Conservation (phyloP, 2,329 filamentous ascomycete genomes). For the Paramyrothecium roridum region DNA sequence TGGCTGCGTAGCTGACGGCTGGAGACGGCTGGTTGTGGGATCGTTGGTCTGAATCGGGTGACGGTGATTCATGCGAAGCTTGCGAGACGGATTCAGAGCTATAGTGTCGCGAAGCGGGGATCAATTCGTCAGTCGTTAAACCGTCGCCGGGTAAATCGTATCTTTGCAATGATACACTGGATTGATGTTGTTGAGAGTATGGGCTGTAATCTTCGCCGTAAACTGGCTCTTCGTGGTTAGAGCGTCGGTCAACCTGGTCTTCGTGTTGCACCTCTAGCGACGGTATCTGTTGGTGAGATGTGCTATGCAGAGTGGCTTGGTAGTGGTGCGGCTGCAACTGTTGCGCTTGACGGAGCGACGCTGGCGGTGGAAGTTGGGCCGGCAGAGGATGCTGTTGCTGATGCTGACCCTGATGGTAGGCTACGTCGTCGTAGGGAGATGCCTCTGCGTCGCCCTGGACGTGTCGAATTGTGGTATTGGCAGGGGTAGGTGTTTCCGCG, state of each 20-base stretch:
- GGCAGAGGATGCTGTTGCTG: conserved; percentile 20
- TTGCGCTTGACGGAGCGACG: conserved; percentile 9
- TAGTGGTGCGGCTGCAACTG: conserved; percentile 12
- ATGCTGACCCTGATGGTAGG: conserved; percentile 30
- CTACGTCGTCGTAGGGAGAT: conserved; percentile 43
- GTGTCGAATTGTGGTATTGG: conserved; percentile 42
- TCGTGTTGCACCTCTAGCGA: background rate
- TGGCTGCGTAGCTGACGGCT: conserved; percentile 32
- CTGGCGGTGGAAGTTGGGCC: conserved; percentile 31
- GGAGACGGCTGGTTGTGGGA: conserved; percentile 39
- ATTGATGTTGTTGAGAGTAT: conserved; percentile 10
- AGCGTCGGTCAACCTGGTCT: conserved; percentile 25
- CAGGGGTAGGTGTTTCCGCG: conserved; percentile 8
- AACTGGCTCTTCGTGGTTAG: conserved; percentile 27
- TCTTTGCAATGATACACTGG: conserved; percentile 12
- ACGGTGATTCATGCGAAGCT: conserved; percentile 58
- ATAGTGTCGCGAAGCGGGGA: background rate
- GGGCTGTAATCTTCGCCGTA: conserved; percentile 31
- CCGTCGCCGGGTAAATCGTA: conserved; percentile 30
- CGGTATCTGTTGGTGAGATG: conserved; percentile 27
- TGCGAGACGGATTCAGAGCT: conserved; percentile 62
- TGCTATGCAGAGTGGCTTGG: conserved; percentile 10
- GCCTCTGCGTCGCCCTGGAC: conserved; percentile 42
- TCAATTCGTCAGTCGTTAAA: conserved; percentile 16
- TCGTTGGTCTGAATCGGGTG: conserved; percentile 44